Evolutionary conservation across 2,329 filamentous ascomycete genomes (phyloP).

Genomic region (Fusarium pininemorale): DNA sequence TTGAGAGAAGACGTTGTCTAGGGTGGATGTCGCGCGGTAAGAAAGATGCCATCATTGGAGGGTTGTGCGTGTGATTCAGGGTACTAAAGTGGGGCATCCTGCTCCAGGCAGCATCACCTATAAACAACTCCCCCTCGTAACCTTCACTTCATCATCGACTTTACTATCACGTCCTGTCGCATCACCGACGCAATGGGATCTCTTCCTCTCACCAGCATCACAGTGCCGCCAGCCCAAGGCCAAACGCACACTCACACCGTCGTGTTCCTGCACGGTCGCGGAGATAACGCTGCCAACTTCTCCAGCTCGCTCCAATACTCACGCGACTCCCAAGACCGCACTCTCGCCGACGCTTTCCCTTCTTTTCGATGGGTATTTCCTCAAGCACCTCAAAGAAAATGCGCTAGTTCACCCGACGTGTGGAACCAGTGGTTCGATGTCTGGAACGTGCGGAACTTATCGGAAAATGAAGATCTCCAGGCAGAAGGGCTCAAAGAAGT

Average conservation of each 20-base stretch:
- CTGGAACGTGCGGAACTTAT: constrained; percentile 53
- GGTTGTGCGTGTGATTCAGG: background rate
- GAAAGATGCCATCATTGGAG: background rate
- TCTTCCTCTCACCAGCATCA: background rate
- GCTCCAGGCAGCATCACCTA: background rate
- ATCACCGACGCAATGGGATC: background rate
- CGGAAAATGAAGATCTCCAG: constrained; percentile 55
- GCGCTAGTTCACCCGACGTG: constrained; percentile 37
- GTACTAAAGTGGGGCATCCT: background rate
- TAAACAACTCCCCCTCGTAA: background rate
- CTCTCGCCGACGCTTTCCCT: constrained; percentile 53
- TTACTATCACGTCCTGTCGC: accelerated
- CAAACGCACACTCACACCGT: constrained; percentile 52
- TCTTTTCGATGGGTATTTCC: constrained; percentile 62
- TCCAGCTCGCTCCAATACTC: constrained; percentile 43
- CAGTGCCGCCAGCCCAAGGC: background rate
- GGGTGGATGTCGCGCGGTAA: background rate
- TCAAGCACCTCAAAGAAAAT: constrained; percentile 48
- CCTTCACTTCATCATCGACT: background rate
- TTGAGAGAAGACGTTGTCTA: background rate
- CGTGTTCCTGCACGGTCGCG: constrained; percentile 58
- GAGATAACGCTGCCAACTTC: constrained; percentile 51
- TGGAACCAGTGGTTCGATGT: constrained; percentile 63
- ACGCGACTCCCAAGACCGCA: constrained; percentile 44
- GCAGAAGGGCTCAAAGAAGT: constrained; percentile 52